A percentile compares a stretch with the other conserved stretches of the same genome.
These are phyloP conservation scores for Cercospora zeina DNA, from an alignment of 2,329 filamentous ascomycete genomes.

Conservation along the genomic window DNA sequence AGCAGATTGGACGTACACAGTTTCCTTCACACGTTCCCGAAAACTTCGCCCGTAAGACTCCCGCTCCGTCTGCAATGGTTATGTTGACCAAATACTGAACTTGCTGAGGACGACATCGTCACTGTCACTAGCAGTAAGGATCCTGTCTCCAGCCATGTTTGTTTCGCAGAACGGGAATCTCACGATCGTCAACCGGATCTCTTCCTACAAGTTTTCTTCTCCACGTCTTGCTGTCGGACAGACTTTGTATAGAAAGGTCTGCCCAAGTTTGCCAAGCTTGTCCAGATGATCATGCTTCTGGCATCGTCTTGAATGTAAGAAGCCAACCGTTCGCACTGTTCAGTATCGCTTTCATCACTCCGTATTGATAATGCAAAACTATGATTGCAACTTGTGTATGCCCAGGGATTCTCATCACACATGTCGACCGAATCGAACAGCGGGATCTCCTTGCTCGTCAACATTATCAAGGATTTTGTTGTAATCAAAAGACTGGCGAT, in stretches of 20 bases:
- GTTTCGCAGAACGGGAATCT: background rate
- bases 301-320: background rate
- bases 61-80: too few species aligned
- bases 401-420: background rate
- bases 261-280: too few species aligned
- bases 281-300: background rate
- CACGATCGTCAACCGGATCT: background rate
- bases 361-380: background rate
- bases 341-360: background rate
- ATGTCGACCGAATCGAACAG: background rate
- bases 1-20: background rate
- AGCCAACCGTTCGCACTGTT: background rate
- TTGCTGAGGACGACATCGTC: too few species aligned
- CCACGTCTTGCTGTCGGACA: background rate
- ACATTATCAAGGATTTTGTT: background rate
- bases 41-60: too few species aligned
- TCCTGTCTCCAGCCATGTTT: too few species aligned
- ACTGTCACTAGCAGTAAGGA: too few species aligned
- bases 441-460: background rate
- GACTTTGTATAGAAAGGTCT: background rate
- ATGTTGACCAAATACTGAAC: too few species aligned
- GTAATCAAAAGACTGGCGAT: background rate
- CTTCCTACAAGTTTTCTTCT: background rate
- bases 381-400: background rate
- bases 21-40: too few species aligned